Conservation (phyloP, 164 flowering plant species). For the Chloranthus sessilifolius region DNA sequence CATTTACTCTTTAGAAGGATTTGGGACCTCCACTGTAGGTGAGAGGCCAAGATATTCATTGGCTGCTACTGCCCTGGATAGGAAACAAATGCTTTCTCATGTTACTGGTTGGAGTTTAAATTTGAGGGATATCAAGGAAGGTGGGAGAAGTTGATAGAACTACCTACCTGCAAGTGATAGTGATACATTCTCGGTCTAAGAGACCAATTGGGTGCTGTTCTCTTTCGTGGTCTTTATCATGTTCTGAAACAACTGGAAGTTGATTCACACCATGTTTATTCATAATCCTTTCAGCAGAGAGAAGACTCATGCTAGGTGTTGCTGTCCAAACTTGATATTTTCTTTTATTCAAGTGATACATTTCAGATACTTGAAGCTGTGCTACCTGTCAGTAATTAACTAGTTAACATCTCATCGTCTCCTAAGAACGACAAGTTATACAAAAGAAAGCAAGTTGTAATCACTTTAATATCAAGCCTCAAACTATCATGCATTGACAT, state of each 20-base stretch:
- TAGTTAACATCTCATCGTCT: neutral
- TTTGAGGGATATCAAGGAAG: neutral
- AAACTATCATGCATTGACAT: neutral
- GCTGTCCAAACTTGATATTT: constrained; percentile 52
- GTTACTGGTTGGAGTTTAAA: neutral
- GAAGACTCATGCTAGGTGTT: constrained; percentile 64
- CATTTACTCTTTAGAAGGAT: no score
- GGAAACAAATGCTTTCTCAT: neutral
- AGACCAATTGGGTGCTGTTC: constrained; percentile 57
- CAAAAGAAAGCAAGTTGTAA: neutral
- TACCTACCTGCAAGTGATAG: constrained; percentile 73
- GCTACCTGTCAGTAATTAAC: constrained; percentile 16
- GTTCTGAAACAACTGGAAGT: constrained; percentile 64
- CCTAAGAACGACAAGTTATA: neutral
- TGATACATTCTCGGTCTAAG: constrained; percentile 63
- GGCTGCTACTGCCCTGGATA: constrained; percentile 20
- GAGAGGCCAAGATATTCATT: constrained; percentile 12
- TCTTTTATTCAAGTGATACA: constrained; percentile 37
- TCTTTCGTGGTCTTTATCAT: constrained; percentile 25
- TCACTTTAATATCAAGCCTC: neutral
- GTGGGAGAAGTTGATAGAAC: neutral
- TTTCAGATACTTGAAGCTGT: constrained; percentile 50
- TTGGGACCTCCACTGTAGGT: constrained; percentile 7
- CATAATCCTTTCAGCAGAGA: constrained; percentile 49
- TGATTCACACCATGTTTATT: constrained; percentile 42